These are phyloP conservation scores for Tieghemiomyces parasiticus DNA, from an alignment of 192 early-diverging fungal genomes.

Conservation along the genomic window DNA sequence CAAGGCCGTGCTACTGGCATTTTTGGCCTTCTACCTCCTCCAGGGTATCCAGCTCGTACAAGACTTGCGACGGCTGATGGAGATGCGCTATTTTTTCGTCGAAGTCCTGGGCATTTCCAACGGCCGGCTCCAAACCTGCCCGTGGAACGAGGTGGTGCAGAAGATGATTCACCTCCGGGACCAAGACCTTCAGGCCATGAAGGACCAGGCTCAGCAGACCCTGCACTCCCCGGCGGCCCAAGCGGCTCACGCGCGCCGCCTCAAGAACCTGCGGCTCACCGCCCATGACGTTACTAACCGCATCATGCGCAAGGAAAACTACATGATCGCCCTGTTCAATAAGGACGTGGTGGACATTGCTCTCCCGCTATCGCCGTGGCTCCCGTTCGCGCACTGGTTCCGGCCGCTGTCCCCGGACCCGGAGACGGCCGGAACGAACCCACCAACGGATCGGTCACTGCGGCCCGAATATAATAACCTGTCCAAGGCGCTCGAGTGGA, in stretches of 20 bases:
- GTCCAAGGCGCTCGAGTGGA: constrained; percentile 87
- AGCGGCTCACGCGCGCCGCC: constrained; percentile 21
- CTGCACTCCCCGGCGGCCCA: constrained; percentile 16
- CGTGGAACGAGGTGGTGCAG: constrained; percentile 72
- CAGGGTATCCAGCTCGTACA: constrained; percentile 47
- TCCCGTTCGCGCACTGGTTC: constrained; percentile 16
- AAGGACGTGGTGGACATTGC: constrained; percentile 74
- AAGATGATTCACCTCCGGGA: constrained; percentile 59
- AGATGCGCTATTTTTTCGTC: constrained; percentile 75
- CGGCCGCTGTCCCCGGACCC: not conserved
- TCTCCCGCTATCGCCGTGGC: constrained; percentile 36
- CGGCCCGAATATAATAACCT: constrained; percentile 46
- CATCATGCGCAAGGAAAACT: constrained; percentile 96
- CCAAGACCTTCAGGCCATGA: constrained; percentile 34
- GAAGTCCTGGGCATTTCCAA: constrained; percentile 66
- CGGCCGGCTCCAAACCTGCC: constrained; percentile 63
- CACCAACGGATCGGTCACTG: no score
- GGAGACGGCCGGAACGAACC: not conserved
- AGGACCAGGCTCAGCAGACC: constrained; percentile 27
- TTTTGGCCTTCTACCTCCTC: constrained; percentile 58
- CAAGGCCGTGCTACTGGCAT: constrained; percentile 42
- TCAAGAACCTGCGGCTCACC: constrained; percentile 36
- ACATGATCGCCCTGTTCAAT: constrained; percentile 88
- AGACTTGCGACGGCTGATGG: constrained; percentile 54
- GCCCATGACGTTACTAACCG: constrained; percentile 73